These are phyloP conservation scores for Arabidopsis arenosa DNA, from an alignment of 345 rosid genomes.

Conservation along the genomic window DNA sequence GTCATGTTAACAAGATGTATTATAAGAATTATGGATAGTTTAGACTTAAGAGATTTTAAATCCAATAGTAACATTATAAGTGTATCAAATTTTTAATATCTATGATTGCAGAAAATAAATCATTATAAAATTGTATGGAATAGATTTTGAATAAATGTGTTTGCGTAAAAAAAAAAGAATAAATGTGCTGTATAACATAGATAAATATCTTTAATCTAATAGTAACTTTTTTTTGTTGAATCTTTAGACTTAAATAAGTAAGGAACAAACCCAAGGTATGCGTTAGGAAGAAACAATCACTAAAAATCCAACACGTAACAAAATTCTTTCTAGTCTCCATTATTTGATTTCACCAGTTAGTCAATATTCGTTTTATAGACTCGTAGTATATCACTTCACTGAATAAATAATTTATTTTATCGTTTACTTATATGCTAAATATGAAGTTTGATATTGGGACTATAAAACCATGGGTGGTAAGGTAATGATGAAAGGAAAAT, in stretches of 20 bases:
- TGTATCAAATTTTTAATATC: no score
- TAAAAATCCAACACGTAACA: not conserved
- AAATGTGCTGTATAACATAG: no score
- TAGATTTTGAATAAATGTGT: no score
- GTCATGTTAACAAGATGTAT: not conserved
- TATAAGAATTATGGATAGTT: not conserved
- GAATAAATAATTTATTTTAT: not conserved
- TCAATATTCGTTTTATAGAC: constrained; percentile 21
- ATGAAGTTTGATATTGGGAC: constrained; percentile 18
- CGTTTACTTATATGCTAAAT: not conserved
- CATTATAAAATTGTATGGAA: no score
- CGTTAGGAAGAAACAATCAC: not conserved
- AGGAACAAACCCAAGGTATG: not conserved
- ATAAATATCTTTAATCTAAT: no score
- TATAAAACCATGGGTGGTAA: constrained; percentile 25
- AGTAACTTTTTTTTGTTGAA: no score
- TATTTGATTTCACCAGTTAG: constrained; percentile 20
- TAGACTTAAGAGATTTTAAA: not conserved
- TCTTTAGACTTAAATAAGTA: not conserved
- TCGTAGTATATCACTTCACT: constrained; percentile 15
- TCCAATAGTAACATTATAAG: not conserved
- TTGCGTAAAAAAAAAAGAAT: no score
- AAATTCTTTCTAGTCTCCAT: constrained; percentile 7
- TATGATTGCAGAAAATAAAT: no score
- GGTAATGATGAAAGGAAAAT: constrained; percentile 41